These are phyloP conservation scores for Canna indica DNA, from an alignment of 176 grass and related monocot species.

Conservation along the genomic window DNA sequence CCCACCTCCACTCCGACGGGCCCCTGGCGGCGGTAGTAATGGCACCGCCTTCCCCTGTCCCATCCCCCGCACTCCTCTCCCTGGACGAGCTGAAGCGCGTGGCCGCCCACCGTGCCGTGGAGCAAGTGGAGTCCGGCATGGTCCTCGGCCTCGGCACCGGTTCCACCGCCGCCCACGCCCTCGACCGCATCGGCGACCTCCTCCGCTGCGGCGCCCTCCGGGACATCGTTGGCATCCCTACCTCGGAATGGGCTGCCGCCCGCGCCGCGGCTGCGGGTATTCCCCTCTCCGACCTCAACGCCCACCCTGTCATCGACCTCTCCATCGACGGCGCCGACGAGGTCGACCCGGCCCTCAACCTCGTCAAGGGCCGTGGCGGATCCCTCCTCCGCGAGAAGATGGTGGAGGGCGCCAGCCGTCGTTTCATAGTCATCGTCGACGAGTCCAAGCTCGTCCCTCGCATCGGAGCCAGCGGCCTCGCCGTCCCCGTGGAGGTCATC, in stretches of 20 bases:
- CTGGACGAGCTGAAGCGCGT: constrained; percentile 10
- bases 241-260: constrained; percentile 5
- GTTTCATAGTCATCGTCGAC: constrained; percentile 10
- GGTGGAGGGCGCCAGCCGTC: constrained; percentile 12
- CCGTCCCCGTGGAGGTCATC: constrained; percentile 8
- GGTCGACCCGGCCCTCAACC: constrained; percentile 2
- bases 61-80: not conserved
- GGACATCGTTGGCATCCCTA: constrained; percentile 7
- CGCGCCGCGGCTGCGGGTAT: not conserved
- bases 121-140: not conserved
- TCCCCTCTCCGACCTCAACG: constrained; percentile 2
- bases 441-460: constrained; percentile 6
- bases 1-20: not conserved
- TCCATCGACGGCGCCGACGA: constrained; percentile 10
- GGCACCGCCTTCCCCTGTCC: not conserved
- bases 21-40: not conserved
- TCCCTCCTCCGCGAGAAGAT: constrained; percentile 12
- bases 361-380: constrained; percentile 3
- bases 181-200: constrained; percentile 12
- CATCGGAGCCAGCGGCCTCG: constrained; percentile 3
- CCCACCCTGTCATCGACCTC: constrained; percentile 1
- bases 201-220: not conserved
- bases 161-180: constrained; percentile 6
- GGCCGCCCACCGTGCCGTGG: constrained; percentile 9
- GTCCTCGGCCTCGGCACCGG: constrained; percentile 10